Percentiles rank a stretch among this genome's conserved stretches.
These are phyloP conservation scores for Pontederia paniculata DNA, from an alignment of 176 grass and related monocot genomes.

Conservation along the genomic window DNA sequence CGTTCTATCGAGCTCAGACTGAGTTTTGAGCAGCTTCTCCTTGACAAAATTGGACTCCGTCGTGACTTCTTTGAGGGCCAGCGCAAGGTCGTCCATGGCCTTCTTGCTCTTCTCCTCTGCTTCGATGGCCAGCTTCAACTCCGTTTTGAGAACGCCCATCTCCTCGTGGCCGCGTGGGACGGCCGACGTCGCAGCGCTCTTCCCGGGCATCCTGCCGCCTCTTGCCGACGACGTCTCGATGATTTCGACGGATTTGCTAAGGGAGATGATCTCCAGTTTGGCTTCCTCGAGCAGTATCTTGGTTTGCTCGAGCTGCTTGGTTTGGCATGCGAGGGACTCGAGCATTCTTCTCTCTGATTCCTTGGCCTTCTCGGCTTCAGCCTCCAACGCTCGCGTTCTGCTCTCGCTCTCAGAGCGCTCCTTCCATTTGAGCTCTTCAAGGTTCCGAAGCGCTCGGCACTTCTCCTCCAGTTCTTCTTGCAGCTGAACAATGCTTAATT, in stretches of 20 bases:
- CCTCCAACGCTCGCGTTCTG: slow-evolving; percentile 37
- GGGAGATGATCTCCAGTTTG: slow-evolving; percentile 33
- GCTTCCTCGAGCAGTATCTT: slow-evolving; percentile 75
- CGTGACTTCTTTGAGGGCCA: slow-evolving; percentile 74
- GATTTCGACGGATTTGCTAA: slow-evolving; percentile 10
- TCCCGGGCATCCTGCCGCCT: slow-evolving; percentile 5
- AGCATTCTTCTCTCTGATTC: slow-evolving; percentile 76
- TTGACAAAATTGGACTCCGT: slow-evolving; percentile 32
- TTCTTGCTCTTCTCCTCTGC: slow-evolving; percentile 81
- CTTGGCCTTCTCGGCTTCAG: slow-evolving; percentile 33
- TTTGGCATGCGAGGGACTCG: slow-evolving; percentile 56
- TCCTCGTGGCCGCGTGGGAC: background rate
- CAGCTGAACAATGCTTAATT: slow-evolving; percentile 42
- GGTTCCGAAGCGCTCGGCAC: slow-evolving; percentile 33
- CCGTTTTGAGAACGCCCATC: slow-evolving; percentile 11
- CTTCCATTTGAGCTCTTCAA: slow-evolving; percentile 58
- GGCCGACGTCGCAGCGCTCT: slow-evolving; percentile 15
- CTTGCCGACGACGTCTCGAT: slow-evolving; percentile 19
- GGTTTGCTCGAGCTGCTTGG: slow-evolving; percentile 83
- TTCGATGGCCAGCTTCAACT: slow-evolving; percentile 34
- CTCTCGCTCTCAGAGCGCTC: slow-evolving; percentile 22
- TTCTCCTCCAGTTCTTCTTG: slow-evolving; percentile 58
- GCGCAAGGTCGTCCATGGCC: slow-evolving; percentile 67
- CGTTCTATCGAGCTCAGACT: slow-evolving; percentile 42
- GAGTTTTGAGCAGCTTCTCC: slow-evolving; percentile 33